phyloP scores from a whole-genome alignment of 225 moss, liverwort and hornwort genomes.

The Anthoceros angustus region DNA sequence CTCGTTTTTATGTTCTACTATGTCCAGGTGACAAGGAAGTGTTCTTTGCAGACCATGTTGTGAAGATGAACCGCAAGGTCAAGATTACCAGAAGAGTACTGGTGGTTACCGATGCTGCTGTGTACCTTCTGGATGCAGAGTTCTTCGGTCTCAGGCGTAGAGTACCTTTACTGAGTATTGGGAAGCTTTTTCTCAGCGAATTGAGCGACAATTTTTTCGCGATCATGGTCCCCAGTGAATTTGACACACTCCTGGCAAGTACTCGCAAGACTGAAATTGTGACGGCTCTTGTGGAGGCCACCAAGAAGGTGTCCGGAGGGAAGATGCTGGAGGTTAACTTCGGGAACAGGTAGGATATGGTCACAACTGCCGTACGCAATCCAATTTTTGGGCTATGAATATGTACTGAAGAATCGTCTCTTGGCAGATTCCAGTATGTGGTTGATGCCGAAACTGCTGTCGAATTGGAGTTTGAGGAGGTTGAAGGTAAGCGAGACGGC shows the following conservation, averaged over 20 bases:
- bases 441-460: constrained; percentile 68
- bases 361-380: neutral
- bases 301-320: constrained; percentile 35
- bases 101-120: constrained; percentile 58
- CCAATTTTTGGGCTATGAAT: neutral
- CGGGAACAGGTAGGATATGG: constrained; percentile 36
- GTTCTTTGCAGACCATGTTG: constrained; percentile 63
- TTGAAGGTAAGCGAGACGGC: constrained; percentile 38
- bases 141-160: constrained; percentile 67
- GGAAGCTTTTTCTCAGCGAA: constrained; percentile 56
- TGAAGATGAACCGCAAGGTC: constrained; percentile 67
- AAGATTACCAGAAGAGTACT: constrained; percentile 53
- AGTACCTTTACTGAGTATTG: constrained; percentile 37
- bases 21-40: constrained; percentile 69
- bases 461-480: constrained; percentile 45
- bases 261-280: constrained; percentile 73
- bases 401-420: neutral
- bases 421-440: constrained; percentile 74
- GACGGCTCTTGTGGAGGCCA: constrained; percentile 65
- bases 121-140: constrained; percentile 58
- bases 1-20: neutral
- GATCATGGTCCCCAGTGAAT: constrained; percentile 54
- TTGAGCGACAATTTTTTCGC: constrained; percentile 73
- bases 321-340: constrained; percentile 49
- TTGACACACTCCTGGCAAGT: constrained; percentile 73